Percentiles rank a stretch among this genome's conserved stretches.
phyloP scores from a whole-genome alignment of 1,284 basidiomycete genomes.

The Ustilago esculenta region DNA sequence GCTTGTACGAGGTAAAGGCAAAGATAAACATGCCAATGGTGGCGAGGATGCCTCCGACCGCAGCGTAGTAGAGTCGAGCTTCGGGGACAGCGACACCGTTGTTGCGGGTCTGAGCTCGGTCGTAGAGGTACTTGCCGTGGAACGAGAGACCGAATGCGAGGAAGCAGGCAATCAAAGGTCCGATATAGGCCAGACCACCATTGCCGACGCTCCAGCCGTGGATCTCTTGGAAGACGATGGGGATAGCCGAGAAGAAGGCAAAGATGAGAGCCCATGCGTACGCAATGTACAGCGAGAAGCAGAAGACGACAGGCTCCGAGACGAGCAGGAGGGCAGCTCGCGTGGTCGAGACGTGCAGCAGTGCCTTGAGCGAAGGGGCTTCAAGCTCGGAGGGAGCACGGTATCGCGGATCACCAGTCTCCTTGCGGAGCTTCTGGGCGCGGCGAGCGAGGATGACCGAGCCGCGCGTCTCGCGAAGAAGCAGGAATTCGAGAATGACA shows the following conservation, averaged over 20 bases:
- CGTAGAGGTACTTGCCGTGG: conserved; percentile 56
- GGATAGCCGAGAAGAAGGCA: conserved; percentile 65
- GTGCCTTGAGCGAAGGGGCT: conserved; percentile 60
- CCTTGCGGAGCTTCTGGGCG: conserved; percentile 63
- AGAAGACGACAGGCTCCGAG: conserved; percentile 65
- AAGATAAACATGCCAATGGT: conserved; percentile 59
- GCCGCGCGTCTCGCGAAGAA: conserved; percentile 66
- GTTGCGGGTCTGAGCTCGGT: conserved; percentile 44
- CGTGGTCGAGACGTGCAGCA: conserved; percentile 62
- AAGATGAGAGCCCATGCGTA: conserved; percentile 63
- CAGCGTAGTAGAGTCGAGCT: conserved; percentile 56
- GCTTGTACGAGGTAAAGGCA: conserved; percentile 53
- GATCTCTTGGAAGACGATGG: conserved; percentile 65
- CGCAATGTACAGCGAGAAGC: conserved; percentile 64
- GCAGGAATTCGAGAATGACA: conserved; percentile 61
- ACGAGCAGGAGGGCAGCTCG: conserved; percentile 63
- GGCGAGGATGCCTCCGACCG: conserved; percentile 46
- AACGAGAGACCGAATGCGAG: conserved; percentile 59
- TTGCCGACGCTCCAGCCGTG: conserved; percentile 66
- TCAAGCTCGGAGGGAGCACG: conserved; percentile 66
- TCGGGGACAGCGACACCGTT: conserved; percentile 55
- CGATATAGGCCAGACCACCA: conserved; percentile 65
- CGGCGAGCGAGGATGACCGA: conserved; percentile 62
- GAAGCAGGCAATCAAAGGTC: conserved; percentile 62
- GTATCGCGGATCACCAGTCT: conserved; percentile 65